Base-by-base conservation (phyloP, 805 yeast genomes). In the Saccharomycopsis sp. region DNA sequence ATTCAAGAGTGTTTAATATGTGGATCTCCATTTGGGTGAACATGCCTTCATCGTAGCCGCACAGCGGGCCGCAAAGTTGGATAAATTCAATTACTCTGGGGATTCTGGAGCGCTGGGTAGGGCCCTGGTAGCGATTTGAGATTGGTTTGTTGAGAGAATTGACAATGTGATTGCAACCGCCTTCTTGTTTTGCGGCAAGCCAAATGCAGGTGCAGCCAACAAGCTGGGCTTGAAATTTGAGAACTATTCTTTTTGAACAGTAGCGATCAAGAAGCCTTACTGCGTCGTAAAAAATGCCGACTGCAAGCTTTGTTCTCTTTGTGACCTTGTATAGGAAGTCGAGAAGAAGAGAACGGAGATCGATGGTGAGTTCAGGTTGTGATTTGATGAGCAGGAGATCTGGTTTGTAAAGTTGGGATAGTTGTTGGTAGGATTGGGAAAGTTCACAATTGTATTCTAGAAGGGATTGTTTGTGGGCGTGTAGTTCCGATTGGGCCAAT, bases 141-240 rank as follows among this genome's bases (percentile, higher is more conserved):
- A 69, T 60, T 40, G 72, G 71, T 20, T 67, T 58, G 10, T 63
- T 61, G 3, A 65, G 56, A 42, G 67, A 63, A 55, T 75, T 75
- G 43, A 74, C 69, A 50, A 75, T 73, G 58, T 77, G 85, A 50
- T 75, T 76, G 57, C 78, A 76, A 30, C 85, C 85, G 34, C 85
- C 85, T 53, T 73, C 74, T 12, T 77, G 68, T 58, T 89, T 89
- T 19, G 95, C 78, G 2, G 95, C 86, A 20, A 89, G 71, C 97
- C 97, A 92, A 30, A 89, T 64, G 47, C 95, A 85, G 3, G 95
- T 85, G 48, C 94, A 82, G 25, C 92, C 86, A 7, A 89, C 89
- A 40, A 89, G 68, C 60, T 88, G 96, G 47, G 85, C 78, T 61
- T 88, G 97, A 43, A 81, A 85, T 50, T 79, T 75, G 49, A 82